Evolutionary conservation across 345 rosid species (phyloP).

Genomic region (Microthlaspi erraticum): DNA sequence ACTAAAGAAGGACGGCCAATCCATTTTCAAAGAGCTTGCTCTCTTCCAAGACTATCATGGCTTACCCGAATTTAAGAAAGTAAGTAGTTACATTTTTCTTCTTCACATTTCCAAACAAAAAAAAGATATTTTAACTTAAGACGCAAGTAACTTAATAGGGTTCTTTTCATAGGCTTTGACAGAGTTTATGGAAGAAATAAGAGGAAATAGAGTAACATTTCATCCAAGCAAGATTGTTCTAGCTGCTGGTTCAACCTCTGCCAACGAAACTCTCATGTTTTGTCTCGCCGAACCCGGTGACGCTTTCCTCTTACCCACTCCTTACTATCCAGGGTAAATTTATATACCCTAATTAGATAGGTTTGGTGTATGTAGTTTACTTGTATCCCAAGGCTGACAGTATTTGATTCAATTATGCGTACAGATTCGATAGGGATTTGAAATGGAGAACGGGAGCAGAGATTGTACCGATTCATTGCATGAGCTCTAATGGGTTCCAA

Average conservation of each 20-base stretch:
- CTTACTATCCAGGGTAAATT: slow-evolving; percentile 80
- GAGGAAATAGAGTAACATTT: slow-evolving; percentile 68
- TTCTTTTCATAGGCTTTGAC: slow-evolving; percentile 57
- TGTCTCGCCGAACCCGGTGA: slow-evolving; percentile 74
- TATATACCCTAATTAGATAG: neutral
- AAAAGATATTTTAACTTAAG: neutral
- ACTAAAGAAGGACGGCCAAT: slow-evolving; percentile 60
- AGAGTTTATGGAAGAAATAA: slow-evolving; percentile 74
- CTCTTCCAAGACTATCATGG: slow-evolving; percentile 88
- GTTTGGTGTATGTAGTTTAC: neutral
- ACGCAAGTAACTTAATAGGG: neutral
- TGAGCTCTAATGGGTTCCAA: slow-evolving; percentile 58
- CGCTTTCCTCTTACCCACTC: slow-evolving; percentile 77
- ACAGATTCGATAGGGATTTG: slow-evolving; percentile 70
- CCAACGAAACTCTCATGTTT: slow-evolving; percentile 73
- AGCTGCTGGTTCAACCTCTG: slow-evolving; percentile 82
- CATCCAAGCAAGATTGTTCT: slow-evolving; percentile 61
- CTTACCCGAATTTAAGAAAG: slow-evolving; percentile 65
- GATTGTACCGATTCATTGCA: slow-evolving; percentile 59
- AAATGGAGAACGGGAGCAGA: slow-evolving; percentile 67
- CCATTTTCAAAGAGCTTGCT: slow-evolving; percentile 76
- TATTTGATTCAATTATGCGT: slow-evolving; percentile 16
- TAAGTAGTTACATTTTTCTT: slow-evolving; percentile 17
- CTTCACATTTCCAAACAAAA: slow-evolving; percentile 13
- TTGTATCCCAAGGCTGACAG: slow-evolving; percentile 24